Conservation (phyloP, 164 flowering plant genomes). For the Dillenia turbinata region DNA sequence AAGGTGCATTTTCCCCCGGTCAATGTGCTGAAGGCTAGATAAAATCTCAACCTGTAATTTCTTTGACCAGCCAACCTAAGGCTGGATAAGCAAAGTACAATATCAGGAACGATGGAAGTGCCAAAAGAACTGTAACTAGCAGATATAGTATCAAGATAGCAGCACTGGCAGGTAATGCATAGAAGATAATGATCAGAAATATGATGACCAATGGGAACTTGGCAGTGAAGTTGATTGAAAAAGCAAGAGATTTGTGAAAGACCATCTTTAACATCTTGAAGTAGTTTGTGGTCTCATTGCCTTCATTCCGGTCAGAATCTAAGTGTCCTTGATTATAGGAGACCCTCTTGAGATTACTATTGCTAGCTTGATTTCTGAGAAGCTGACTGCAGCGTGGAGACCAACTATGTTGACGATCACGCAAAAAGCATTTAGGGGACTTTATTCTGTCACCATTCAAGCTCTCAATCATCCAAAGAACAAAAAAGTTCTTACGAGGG, state of each 20-base stretch:
- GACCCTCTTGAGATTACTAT: not conserved
- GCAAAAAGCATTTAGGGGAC: not conserved
- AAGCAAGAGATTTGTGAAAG: slow-evolving; percentile 36
- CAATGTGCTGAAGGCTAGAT: no score
- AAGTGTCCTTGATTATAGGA: not conserved
- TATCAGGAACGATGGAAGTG: slow-evolving; percentile 62
- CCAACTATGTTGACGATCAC: not conserved
- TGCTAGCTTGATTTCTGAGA: slow-evolving; percentile 14
- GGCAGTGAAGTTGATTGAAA: slow-evolving; percentile 37
- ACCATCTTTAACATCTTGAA: slow-evolving; percentile 28
- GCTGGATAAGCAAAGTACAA: slow-evolving; percentile 64
- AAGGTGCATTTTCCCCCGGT: no score
- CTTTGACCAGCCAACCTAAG: slow-evolving; percentile 56
- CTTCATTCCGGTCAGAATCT: slow-evolving; percentile 4
- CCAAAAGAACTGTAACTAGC: slow-evolving; percentile 55
- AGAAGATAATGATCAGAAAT: slow-evolving; percentile 45
- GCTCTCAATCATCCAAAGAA: slow-evolving; percentile 79
- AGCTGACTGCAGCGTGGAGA: slow-evolving; percentile 13
- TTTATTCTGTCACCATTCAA: slow-evolving; percentile 44
- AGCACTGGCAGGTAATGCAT: slow-evolving; percentile 53
- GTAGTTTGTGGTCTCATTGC: not conserved
- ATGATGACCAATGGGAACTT: slow-evolving; percentile 57
- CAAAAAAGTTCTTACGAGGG: slow-evolving; percentile 64
- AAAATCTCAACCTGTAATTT: slow-evolving; percentile 37
- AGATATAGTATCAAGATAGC: slow-evolving; percentile 46